Evolutionary conservation across 2,329 filamentous ascomycete genomes (phyloP), one percentile per base, ranked within the genome.

Genomic region (Ophiostoma perfectum): DNA sequence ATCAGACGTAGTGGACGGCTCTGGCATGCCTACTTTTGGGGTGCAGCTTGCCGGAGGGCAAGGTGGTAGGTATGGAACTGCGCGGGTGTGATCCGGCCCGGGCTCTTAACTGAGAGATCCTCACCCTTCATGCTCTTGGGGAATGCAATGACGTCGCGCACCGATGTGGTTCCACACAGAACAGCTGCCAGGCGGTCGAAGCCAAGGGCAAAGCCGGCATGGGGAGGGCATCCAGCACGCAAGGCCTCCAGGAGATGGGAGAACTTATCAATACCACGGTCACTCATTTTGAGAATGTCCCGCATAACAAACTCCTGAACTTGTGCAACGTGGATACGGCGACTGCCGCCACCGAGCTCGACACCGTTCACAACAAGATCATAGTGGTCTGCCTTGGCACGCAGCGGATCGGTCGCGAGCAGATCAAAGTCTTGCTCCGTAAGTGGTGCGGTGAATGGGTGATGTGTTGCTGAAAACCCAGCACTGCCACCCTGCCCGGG

Each of bases 281-380:
- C 80, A 9, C 82, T 83, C 88, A 97, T 93, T 76, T 91, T 86
- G 12, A 99, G 83, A 5, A 98, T 88, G 70, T 96, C 86, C 16
- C 88, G 84, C 82, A 99, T 88, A 70, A 99, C 83, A 72, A 91
- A 92, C 72, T 93, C 89, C 76, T 99, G 95, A 73, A 97, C 84
- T 0, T 86, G 82, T 0, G 92, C 89, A 60, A 90, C 84, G 78
- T 99, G 95, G 68, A 98, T 97, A 83, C 95, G 91, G 14, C 92
- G 87, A 77, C 91, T 96, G 45, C 95, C 96, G 11, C 95, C 95
- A 39, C 95, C 95, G 1, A 99, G 85, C 78, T 99, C 95, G 5
- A 97, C 87, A 4, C 95, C 95, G 76, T 99, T 99, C 73, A 98
- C 86, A 0, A 99, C 94, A 14, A 99, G 87, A 74, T 99, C 95